phyloP scores from a whole-genome alignment of 805 yeast species.

The Wickerhamomyces hampshirensis region DNA sequence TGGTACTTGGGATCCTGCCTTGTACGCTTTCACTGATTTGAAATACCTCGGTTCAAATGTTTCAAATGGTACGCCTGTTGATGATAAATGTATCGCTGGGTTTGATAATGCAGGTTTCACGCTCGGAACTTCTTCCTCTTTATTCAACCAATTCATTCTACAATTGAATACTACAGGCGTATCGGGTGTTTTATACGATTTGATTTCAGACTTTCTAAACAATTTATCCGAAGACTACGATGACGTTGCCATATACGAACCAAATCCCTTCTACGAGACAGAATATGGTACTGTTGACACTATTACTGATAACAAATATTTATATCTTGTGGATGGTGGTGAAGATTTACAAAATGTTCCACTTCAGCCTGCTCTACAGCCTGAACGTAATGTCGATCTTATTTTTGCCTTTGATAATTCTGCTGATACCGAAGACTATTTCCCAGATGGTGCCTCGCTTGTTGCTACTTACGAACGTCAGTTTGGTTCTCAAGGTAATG shows the following conservation, averaged over 20 bases:
- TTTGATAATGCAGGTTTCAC: slow-evolving; percentile 79
- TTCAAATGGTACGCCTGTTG: slow-evolving; percentile 15
- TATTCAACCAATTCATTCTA: slow-evolving; percentile 66
- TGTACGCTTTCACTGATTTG: slow-evolving; percentile 56
- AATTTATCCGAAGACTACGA: slow-evolving; percentile 46
- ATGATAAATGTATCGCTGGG: slow-evolving; percentile 54
- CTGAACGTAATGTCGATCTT: slow-evolving; percentile 56
- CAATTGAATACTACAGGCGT: slow-evolving; percentile 57
- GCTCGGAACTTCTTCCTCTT: slow-evolving; percentile 77
- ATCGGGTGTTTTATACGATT: slow-evolving; percentile 40
- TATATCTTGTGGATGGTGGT: slow-evolving; percentile 68
- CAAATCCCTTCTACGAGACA: slow-evolving; percentile 63
- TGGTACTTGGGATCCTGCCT: slow-evolving; percentile 85
- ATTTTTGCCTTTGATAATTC: slow-evolving; percentile 63
- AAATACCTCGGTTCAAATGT: slow-evolving; percentile 63
- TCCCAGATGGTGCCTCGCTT: slow-evolving; percentile 70
- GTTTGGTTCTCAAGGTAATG: slow-evolving; percentile 43
- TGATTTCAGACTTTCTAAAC: slow-evolving; percentile 40
- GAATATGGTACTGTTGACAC: slow-evolving; percentile 32
- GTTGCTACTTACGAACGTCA: slow-evolving; percentile 56
- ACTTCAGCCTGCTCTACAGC: slow-evolving; percentile 55
- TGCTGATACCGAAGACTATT: slow-evolving; percentile 52
- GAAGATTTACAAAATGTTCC: slow-evolving; percentile 65
- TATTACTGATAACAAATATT: slow-evolving; percentile 35
- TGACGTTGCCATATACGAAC: slow-evolving; percentile 64